Evolutionary conservation across 1,139 yeast species (phyloP).

Genomic region (Maudiozyma humilis): DNA sequence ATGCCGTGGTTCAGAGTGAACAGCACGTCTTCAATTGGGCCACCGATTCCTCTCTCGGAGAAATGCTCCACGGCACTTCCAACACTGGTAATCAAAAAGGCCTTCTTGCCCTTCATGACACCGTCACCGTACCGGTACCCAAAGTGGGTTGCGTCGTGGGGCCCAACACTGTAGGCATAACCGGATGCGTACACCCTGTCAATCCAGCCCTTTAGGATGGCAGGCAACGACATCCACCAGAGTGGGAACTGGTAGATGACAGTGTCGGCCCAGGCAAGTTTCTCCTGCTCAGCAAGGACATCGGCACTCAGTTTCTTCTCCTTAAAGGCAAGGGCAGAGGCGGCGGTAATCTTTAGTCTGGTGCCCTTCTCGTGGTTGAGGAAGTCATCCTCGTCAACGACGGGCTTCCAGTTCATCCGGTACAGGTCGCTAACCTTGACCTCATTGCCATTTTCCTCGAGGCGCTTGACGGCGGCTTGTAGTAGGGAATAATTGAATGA

Average conservation of each 20-base stretch:
- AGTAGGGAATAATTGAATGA: constrained; percentile 20
- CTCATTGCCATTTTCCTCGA: constrained; percentile 20
- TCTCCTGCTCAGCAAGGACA: constrained; percentile 16
- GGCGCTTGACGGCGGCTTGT: constrained; percentile 13
- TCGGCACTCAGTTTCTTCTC: constrained; percentile 15
- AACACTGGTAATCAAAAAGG: constrained; percentile 16
- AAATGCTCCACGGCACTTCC: constrained; percentile 20
- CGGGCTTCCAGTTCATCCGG: constrained; percentile 18
- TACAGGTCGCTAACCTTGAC: constrained; percentile 24
- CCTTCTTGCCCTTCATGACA: constrained; percentile 17
- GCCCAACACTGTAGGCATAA: constrained; percentile 19
- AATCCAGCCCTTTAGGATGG: constrained; percentile 28
- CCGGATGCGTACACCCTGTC: constrained; percentile 23
- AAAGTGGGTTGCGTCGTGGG: constrained; percentile 9
- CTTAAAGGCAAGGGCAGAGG: constrained; percentile 13
- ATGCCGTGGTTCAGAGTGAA: constrained; percentile 25
- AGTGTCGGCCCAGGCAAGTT: constrained; percentile 28
- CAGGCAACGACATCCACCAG: constrained; percentile 28
- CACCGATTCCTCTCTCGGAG: constrained; percentile 19
- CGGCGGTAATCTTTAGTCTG: constrained; percentile 11
- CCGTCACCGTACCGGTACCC: constrained; percentile 23
- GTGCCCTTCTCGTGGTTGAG: constrained; percentile 9
- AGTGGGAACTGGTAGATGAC: constrained; percentile 25
- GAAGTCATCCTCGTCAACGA: constrained; percentile 19
- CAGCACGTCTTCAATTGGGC: constrained; percentile 20